Conservation (phyloP, 1,284 basidiomycete species). For the Singerocomus rubriflavus region DNA sequence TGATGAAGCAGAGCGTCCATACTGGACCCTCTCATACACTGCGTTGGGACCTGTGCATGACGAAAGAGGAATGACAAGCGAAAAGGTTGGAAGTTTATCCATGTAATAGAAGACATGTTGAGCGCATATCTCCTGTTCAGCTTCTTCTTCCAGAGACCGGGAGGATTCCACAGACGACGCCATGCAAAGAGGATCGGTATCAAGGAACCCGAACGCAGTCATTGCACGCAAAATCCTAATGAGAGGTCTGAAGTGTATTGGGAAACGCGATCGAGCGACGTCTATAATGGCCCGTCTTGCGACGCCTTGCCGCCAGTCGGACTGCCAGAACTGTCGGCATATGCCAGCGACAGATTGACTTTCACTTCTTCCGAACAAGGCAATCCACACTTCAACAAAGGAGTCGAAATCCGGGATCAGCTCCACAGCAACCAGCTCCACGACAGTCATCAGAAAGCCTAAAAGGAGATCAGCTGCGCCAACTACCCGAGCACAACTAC, state of each 20-base stretch:
- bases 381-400: conserved; percentile 75
- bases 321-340: conserved; percentile 76
- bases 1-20: conserved; percentile 48
- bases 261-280: conserved; percentile 76
- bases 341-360: conserved; percentile 63
- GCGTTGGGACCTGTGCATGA: conserved; percentile 61
- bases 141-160: conserved; percentile 24
- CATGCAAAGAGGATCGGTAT: conserved; percentile 61
- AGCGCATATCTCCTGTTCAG: conserved; percentile 45
- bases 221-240: conserved; percentile 74
- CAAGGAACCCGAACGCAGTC: conserved; percentile 67
- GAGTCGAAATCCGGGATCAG: conserved; percentile 67
- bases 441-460: conserved; percentile 70
- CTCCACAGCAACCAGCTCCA: conserved; percentile 74
- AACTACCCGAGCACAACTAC: conserved; percentile 6
- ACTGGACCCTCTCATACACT: conserved; percentile 64
- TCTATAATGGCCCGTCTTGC: conserved; percentile 76
- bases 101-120: conserved; percentile 74
- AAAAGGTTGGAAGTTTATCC: conserved; percentile 67
- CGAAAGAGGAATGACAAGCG: conserved; percentile 65
- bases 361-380: conserved; percentile 78
- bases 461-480: conserved; percentile 9
- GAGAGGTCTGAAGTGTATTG: conserved; percentile 71
- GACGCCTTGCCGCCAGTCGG: conserved; percentile 59
- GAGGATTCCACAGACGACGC: conserved; percentile 48